Base-by-base conservation (phyloP, 352 stramenopile genomes). In the Peronosclerospora sorghi region DNA sequence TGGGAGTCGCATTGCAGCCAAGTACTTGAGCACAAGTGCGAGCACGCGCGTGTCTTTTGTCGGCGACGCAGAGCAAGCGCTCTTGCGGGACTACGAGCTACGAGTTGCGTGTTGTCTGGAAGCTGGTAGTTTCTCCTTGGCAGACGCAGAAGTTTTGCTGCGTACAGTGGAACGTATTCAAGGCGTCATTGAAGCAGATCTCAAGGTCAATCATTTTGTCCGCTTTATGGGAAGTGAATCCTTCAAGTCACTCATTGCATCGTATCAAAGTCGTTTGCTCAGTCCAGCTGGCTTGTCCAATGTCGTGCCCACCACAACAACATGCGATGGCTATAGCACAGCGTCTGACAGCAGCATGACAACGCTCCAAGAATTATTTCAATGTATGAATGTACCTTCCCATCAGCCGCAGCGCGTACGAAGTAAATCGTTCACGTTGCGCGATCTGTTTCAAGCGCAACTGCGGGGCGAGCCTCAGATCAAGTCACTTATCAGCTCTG, bases 181-280 rank as follows among this genome's bases (percentile, higher is more conserved):
- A 38, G 28, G 8, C 6, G 59, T 76, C 5, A 77, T 92, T 46
- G 76, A 92, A 46, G 67, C 80, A 32, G 67, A 87, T 20, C 62
- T 92, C 23, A 76, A 81, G 30, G 74, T 92, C 32, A 89, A 92
- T 52, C 74, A 92, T 41, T 92, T 92, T 51, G 76, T 92, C 23
- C 73, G 79, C 5, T 92, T 92, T 43, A 88, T 92, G 72, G 62
- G 64, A 21, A 88, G 75, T 35, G 65, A 78, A 14, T 85, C 72
- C 26, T 89, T 92, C 55, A 82, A 82, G 56, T 73, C 72, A 14
- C 55, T 92, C 14, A 73, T 89, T 3, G 62, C 65, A 8, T 86
- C 72, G 1, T 88, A 83, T 39, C 74, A 86, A 45, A 84, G 73
- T 37, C 74, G 74, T 0, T 54, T 88, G 32, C 54, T 92, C 5